Base-by-base conservation (phyloP, 805 yeast species). In the Martiniozyma abietophila region DNA sequence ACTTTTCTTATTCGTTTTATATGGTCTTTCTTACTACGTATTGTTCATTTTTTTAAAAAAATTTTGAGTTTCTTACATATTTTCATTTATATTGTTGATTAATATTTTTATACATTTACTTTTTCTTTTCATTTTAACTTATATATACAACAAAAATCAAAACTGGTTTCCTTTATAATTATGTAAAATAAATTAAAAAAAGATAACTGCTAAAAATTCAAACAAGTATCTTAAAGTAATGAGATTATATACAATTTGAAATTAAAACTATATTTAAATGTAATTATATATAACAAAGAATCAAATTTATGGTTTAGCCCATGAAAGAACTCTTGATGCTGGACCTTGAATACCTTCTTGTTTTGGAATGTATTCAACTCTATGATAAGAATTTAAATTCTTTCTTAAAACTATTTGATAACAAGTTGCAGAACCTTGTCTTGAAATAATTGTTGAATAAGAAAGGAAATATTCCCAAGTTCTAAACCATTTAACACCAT, bases 351-450 rank as follows among this genome's bases (percentile, higher is more conserved):
- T 62, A 35, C 94, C 95, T 49, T 71, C 71, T 69, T 85, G 95
- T 39, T 58, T 56, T 34, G 94, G 89, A 53, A 82, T 65, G 53
- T 80, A 82, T 56, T 82, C 81, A 46, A 83, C 66, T 61, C 95
- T 76, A 59, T 83, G 89, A 58, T 79, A 78, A 38, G 83, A 65
- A 63, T 85, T 86, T 54, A 85, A 53, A 62, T 85, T 86, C 76
- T 85, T 85, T 70, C 95, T 79, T 68, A 85, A 69, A 32, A 81
- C 80, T 57, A 85, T 80, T 67, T 85, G 96, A 67, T 72, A 86
- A 61, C 95, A 83, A 35, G 94, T 75, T 27, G 95, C 94, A 49
- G 88, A 75, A 49, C 95, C 95, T 67, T 85, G 94, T 71, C 96
- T 82, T 11, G 95, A 76, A 43, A 80, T 76, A 52, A 85, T 80